A percentile compares a stretch with the other conserved stretches of the same genome.
These are phyloP conservation scores for Tuber brumale DNA, from an alignment of 495 filamentous ascomycete species.

Conservation along the genomic window DNA sequence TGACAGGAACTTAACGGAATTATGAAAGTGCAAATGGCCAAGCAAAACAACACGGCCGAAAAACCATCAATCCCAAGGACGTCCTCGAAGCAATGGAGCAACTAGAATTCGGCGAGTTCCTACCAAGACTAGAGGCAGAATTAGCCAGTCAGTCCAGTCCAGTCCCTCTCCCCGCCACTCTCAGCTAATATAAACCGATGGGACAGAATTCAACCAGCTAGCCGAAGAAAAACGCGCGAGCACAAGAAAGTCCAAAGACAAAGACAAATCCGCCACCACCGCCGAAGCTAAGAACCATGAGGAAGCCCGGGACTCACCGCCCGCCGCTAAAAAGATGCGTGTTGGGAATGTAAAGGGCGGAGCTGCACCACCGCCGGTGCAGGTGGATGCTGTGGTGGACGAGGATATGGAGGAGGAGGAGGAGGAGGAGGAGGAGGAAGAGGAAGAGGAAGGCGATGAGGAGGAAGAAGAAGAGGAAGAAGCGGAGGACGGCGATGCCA, in stretches of 20 bases:
- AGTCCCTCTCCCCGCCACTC: not conserved
- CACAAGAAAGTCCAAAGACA: constrained; percentile 45
- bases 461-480: constrained; percentile 12
- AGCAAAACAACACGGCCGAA: constrained; percentile 59
- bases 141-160: constrained; percentile 49
- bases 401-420: constrained; percentile 7
- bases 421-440: not conserved
- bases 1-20: not conserved
- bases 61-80: constrained; percentile 77
- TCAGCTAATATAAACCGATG: constrained; percentile 10
- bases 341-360: constrained; percentile 13
- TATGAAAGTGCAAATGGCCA: constrained; percentile 66
- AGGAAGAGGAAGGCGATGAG: not conserved
- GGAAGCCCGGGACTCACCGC: constrained; percentile 12
- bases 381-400: not conserved
- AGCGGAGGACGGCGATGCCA: not conserved
- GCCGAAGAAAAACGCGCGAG: constrained; percentile 50
- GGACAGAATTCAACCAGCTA: constrained; percentile 50
- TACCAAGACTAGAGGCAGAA: constrained; percentile 51
- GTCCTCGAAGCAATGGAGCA: constrained; percentile 76
- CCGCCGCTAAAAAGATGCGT: constrained; percentile 26
- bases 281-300: not conserved
- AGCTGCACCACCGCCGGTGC: not conserved
- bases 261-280: constrained; percentile 2
- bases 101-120: constrained; percentile 73